Percentiles rank a stretch among this genome's conserved stretches.
Conservation (phyloP, 768 basidiomycete species). For the Cantharellus cinnabarinus region DNA sequence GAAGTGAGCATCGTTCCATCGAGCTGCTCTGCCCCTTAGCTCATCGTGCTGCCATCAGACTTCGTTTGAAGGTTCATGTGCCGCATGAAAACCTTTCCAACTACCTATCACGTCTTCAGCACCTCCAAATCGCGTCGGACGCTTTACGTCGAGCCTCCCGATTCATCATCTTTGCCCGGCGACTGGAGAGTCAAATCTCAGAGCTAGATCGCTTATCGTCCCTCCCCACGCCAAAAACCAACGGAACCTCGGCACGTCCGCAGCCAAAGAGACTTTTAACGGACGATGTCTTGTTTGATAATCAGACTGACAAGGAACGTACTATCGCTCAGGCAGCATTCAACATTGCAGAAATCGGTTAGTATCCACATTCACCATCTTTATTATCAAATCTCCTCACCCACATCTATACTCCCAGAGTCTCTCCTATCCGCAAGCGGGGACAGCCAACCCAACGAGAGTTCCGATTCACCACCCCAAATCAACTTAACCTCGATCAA, state of each 20-base stretch:
- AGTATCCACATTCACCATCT: conserved; percentile 12
- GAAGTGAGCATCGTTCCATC: conserved; percentile 28
- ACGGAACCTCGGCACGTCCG: neutral
- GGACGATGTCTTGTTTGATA: neutral
- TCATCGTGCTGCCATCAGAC: conserved; percentile 24
- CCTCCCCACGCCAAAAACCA: neutral
- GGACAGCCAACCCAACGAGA: neutral
- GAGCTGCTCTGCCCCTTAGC: conserved; percentile 6
- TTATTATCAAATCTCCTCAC: neutral
- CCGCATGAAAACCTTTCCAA: conserved; percentile 61
- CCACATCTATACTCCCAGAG: neutral
- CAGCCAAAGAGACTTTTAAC: neutral
- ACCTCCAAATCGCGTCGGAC: conserved; percentile 67
- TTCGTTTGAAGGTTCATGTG: conserved; percentile 66
- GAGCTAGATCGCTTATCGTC: conserved; percentile 26
- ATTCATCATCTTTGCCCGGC: conserved; percentile 62
- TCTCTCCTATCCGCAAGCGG: conserved; percentile 1
- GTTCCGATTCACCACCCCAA: conserved; percentile 4
- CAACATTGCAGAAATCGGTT: conserved; percentile 78
- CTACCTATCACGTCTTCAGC: conserved; percentile 52
- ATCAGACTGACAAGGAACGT: conserved; percentile 65
- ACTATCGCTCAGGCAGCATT: conserved; percentile 86
- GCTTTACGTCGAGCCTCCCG: conserved; percentile 66
- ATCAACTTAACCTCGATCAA: conserved; percentile 55
- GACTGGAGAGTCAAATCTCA: conserved; percentile 70